These are phyloP conservation scores for Claviceps quebecensis DNA, from an alignment of 2,329 filamentous ascomycete genomes.

Conservation along the genomic window DNA sequence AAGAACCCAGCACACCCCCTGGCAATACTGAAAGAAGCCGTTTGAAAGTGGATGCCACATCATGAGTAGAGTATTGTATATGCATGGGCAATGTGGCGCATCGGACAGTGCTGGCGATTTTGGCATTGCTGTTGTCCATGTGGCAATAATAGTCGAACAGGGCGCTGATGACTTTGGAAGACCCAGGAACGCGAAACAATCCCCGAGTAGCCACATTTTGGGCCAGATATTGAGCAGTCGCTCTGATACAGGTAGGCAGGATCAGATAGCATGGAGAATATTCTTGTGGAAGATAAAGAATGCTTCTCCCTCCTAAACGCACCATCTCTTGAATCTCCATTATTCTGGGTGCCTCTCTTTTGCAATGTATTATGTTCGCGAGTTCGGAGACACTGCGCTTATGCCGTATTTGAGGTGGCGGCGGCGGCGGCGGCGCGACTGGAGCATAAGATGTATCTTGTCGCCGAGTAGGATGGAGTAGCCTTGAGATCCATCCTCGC, in stretches of 20 bases:
- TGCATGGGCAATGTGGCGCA: constrained; percentile 45
- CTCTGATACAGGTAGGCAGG: constrained; percentile 52
- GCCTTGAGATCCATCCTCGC: constrained; percentile 23
- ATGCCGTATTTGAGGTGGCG: constrained; percentile 17
- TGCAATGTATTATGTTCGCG: constrained; percentile 29
- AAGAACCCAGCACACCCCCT: constrained; percentile 50
- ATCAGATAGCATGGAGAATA: constrained; percentile 42
- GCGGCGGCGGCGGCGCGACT: constrained; percentile 1
- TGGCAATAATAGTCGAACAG: constrained; percentile 51
- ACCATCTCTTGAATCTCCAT: constrained; percentile 45
- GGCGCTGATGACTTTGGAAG: constrained; percentile 37
- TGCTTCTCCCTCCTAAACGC: constrained; percentile 47
- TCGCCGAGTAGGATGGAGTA: constrained; percentile 16
- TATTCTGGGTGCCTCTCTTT: constrained; percentile 31
- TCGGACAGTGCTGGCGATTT: constrained; percentile 43
- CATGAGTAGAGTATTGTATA: constrained; percentile 45
- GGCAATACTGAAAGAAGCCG: constrained; percentile 47
- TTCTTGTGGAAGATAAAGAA: constrained; percentile 44
- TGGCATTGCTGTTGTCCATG: constrained; percentile 30
- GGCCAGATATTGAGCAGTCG: constrained; percentile 49
- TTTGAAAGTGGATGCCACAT: constrained; percentile 56
- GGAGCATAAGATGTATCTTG: constrained; percentile 4
- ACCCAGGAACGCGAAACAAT: constrained; percentile 50
- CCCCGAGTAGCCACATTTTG: constrained; percentile 42
- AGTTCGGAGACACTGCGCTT: constrained; percentile 43